Evolutionary conservation across 345 rosid species (phyloP), one percentile per base, ranked within the genome.

Genomic region (Sonneratia caseolaris): DNA sequence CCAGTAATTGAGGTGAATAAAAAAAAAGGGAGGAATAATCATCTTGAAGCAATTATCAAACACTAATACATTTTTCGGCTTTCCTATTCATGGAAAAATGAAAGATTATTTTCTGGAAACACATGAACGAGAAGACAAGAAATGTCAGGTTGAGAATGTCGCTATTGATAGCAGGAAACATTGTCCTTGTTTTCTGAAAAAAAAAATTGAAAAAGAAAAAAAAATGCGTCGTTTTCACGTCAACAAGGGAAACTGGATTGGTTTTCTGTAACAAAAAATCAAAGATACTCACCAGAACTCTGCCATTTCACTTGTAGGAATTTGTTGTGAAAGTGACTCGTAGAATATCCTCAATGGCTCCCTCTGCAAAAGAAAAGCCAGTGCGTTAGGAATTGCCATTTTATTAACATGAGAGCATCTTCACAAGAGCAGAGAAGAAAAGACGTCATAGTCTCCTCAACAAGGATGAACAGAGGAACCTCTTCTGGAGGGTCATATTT

Each of bases 341-440:
- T 95, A 92, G 74, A 92, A 92, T 82, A 92, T 90, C 85, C 99
- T 84, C 74, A 94, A 78, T 7, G 99, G 97, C 71, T 94, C 98
- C 70, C 99, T 92, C 99, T 94, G 87, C 36, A 68, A 76, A 81
- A 6, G 24, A 19, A 70, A 77, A 61, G 37, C 53, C 69, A 43
- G 15, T 68, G 65, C 11, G n/a, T 42, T 42, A 35, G 43, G 15
- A 42, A 67, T 42, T 15, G 38, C 35, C 47, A 62, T 43, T 45
- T 61, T 59, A 64, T 47, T 48, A 59, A 27, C 19, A 15, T 13
- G 13, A 11, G 18, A 32, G 66, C 71, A 68, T 47, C 57, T 22
- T 48, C 36, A 68, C 21, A 35, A 68, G 38, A 3, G 18, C 7
- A 62, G 66, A 62, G 18, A 62, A 35, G 38, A 13, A 27, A 35